Percentiles rank a stretch among this genome's conserved stretches.
phyloP scores from a whole-genome alignment of 306 rosid species.

The Inga leiocalycina region DNA sequence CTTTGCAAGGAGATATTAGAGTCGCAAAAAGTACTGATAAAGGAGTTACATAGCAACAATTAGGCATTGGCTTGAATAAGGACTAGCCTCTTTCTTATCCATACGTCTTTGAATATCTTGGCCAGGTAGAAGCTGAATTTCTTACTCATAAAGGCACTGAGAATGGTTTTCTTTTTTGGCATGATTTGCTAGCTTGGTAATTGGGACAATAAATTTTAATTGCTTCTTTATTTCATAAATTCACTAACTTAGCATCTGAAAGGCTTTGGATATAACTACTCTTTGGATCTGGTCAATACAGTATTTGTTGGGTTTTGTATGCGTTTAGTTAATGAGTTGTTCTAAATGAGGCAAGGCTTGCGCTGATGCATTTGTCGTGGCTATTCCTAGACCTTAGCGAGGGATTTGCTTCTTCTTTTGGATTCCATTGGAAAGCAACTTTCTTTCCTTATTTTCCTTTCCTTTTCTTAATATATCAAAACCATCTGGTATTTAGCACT shows the following conservation, averaged over 20 bases:
- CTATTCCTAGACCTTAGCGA: too few species aligned
- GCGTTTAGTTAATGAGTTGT: neutral
- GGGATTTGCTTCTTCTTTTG: too few species aligned
- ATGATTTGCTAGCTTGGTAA: neutral
- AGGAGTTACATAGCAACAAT: slow-evolving; percentile 90
- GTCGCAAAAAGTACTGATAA: slow-evolving; percentile 84
- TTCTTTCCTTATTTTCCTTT: too few species aligned
- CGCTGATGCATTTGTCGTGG: too few species aligned
- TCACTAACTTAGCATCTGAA: neutral
- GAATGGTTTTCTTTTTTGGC: neutral
- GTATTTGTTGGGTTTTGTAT: neutral
- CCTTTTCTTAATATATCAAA: too few species aligned
- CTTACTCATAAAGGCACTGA: neutral
- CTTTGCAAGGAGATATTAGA: slow-evolving; percentile 91
- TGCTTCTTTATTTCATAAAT: neutral
- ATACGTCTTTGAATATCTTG: slow-evolving; percentile 71
- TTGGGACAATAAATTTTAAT: neutral
- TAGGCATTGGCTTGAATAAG: slow-evolving; percentile 92
- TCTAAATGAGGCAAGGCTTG: too few species aligned
- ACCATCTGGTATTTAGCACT: too few species aligned
- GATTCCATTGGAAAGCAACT: too few species aligned
- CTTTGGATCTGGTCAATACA: neutral
- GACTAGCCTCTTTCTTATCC: slow-evolving; percentile 98
- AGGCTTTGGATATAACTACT: neutral
- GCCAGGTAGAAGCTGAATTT: slow-evolving; percentile 52